A percentile compares a stretch with the other conserved stretches of the same genome.
phyloP scores from a whole-genome alignment of 768 basidiomycete species.

The Phaffia tasmanica region DNA sequence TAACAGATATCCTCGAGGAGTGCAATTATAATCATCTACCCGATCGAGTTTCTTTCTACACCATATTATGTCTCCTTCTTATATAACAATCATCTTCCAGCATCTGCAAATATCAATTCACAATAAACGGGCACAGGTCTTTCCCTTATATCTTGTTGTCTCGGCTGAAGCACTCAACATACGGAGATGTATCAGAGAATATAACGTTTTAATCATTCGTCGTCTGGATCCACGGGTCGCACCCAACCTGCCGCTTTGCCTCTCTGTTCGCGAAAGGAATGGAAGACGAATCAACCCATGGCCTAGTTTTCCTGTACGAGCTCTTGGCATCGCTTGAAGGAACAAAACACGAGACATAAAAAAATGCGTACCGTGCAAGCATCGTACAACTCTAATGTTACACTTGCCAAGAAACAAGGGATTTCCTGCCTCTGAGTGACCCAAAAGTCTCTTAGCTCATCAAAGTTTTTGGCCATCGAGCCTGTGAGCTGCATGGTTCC shows the following conservation, averaged over 20 bases:
- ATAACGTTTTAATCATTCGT: not conserved
- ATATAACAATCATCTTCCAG: no score
- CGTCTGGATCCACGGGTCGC: constrained; percentile 13
- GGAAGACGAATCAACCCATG: not conserved
- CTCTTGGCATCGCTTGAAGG: not conserved
- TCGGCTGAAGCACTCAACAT: no score
- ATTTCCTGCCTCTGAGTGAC: constrained; percentile 73
- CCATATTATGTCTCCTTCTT: no score
- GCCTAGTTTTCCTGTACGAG: no score
- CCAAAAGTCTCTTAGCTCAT: constrained; percentile 71
- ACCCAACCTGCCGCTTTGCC: constrained; percentile 25
- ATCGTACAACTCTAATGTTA: constrained; percentile 80
- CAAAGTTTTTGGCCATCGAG: constrained; percentile 44
- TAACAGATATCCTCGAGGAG: not conserved
- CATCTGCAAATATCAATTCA: no score
- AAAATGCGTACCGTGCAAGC: constrained; percentile 45
- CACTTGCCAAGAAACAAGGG: constrained; percentile 76
- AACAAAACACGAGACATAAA: no score
- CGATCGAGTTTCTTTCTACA: no score
- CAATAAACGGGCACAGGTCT: no score
- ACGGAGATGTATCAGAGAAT: no score
- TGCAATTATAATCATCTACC: not conserved
- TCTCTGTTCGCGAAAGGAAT: constrained; percentile 1
- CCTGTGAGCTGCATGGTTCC: constrained; percentile 37
- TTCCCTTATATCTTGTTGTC: no score